A percentile compares a stretch with the other conserved stretches of the same genome.
Evolutionary conservation across 176 grass and related monocot species (phyloP).

Genomic region (Phyllostachys edulis): DNA sequence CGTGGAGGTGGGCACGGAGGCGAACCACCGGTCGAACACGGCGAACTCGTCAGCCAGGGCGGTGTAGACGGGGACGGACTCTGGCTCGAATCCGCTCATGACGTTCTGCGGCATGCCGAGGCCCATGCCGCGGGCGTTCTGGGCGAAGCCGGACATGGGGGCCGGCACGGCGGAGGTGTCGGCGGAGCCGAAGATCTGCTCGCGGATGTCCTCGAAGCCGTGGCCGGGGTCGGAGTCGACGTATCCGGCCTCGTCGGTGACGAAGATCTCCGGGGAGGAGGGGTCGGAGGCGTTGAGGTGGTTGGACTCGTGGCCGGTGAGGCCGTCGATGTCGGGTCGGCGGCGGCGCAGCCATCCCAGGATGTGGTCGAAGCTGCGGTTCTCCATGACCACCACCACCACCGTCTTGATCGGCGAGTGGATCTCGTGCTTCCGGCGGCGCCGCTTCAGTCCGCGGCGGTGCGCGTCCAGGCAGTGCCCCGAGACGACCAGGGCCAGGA

Average conservation of each 20-base stretch:
- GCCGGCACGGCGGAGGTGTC: slow-evolving; percentile 65
- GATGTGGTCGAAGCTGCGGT: slow-evolving; percentile 96
- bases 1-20: slow-evolving; percentile 84
- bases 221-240: slow-evolving; percentile 94
- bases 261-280: slow-evolving; percentile 64
- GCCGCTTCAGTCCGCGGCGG: slow-evolving; percentile 41
- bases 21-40: slow-evolving; percentile 87
- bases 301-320: slow-evolving; percentile 87
- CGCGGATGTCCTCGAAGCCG: slow-evolving; percentile 95
- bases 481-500: slow-evolving; percentile 50
- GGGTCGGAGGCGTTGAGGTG: slow-evolving; percentile 81
- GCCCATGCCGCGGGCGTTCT: slow-evolving; percentile 78
- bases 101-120: slow-evolving; percentile 83
- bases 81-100: slow-evolving; percentile 75
- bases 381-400: slow-evolving; percentile 93
- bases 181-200: slow-evolving; percentile 89
- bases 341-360: slow-evolving; percentile 66
- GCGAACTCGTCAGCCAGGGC: slow-evolving; percentile 68
- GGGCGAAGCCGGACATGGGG: slow-evolving; percentile 85
- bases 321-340: slow-evolving; percentile 83
- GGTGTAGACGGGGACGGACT: slow-evolving; percentile 68
- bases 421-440: slow-evolving; percentile 80
- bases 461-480: slow-evolving; percentile 54
- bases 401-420: slow-evolving; percentile 85
- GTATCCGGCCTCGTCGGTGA: slow-evolving; percentile 74